phyloP scores from a whole-genome alignment of 805 yeast species.

The Ogataea glucozyma region DNA sequence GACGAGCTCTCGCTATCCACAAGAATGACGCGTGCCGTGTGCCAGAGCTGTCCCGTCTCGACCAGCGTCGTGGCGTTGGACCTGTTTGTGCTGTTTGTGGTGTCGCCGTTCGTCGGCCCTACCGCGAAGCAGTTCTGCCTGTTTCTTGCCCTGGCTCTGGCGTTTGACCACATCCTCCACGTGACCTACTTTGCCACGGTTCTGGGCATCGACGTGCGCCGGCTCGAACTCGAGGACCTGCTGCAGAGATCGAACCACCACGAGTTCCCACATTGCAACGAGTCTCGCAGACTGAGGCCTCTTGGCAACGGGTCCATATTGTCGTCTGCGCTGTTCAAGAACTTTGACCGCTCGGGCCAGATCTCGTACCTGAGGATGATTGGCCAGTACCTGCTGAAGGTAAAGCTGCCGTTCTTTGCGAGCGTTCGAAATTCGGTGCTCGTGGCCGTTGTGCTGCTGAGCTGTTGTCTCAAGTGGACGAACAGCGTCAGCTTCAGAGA shows the following conservation, averaged over 20 bases:
- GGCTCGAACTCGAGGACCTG: slow-evolving; percentile 61
- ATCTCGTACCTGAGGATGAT: slow-evolving; percentile 23
- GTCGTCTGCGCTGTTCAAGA: slow-evolving; percentile 21
- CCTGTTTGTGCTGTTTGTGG: slow-evolving; percentile 21
- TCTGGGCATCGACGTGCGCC: slow-evolving; percentile 63
- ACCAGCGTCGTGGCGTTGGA: slow-evolving; percentile 35
- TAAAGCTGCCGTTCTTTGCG: slow-evolving; percentile 40
- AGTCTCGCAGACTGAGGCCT: slow-evolving; percentile 14
- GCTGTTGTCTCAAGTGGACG: slow-evolving; percentile 39
- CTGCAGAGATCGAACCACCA: slow-evolving; percentile 31
- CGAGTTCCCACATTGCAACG: slow-evolving; percentile 12
- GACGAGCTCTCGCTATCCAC: slow-evolving; percentile 43
- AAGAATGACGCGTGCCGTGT: slow-evolving; percentile 40
- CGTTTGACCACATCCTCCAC: slow-evolving; percentile 61
- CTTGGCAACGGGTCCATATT: slow-evolving; percentile 26
- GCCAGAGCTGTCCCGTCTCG: slow-evolving; percentile 40
- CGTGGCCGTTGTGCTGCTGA: slow-evolving; percentile 29
- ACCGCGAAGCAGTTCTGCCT: slow-evolving; percentile 42
- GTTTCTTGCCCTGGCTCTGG: slow-evolving; percentile 48
- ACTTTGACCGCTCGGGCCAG: slow-evolving; percentile 8
- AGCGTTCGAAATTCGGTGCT: slow-evolving; percentile 34
- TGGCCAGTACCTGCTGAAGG: slow-evolving; percentile 35
- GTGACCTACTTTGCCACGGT: slow-evolving; percentile 65
- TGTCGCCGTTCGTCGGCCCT: slow-evolving; percentile 32
- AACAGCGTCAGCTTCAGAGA: slow-evolving; percentile 22